Base-by-base conservation (phyloP, 2,329 filamentous ascomycete species). In the Xylaria sp. region DNA sequence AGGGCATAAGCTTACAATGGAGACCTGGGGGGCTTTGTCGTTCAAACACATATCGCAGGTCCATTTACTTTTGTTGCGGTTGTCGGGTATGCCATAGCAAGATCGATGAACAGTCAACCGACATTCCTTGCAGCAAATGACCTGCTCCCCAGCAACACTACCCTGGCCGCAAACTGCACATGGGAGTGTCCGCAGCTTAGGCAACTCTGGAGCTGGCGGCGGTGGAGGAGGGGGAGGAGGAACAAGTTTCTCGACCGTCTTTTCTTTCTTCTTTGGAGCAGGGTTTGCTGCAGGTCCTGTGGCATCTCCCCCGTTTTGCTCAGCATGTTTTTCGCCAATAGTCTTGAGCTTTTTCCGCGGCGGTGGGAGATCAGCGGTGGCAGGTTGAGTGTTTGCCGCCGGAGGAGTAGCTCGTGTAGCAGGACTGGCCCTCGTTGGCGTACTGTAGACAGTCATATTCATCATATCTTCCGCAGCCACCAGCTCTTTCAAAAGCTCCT, bases 41-140 rank as follows among this genome's bases (percentile, higher is more conserved):
- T 99, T 99, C 45, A 90, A 85, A 80, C 96, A 99, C 88, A 94
- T 97, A 80, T 98, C 96, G 79, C 96, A 99, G 48, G 91, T 88
- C 96, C 96, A 99, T 80, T 97, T 97, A 53, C 86, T 87, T 36
- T 89, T 86, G 62, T 85, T 86, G 50, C 92, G 88, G 65, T 91
- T 89, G 54, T 91, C 89, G 47, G 87, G 72, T 36, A 98, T 86
- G n/a, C 96, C 96, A 77, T 98, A 99, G 81, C 96, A 99, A 69
- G 89, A 89, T 62, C 92, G 91, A 80, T 99, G 96, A 27, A 98
- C 95, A 3, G 94, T 94, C 79, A 99, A 82, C 61, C 93, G 91
- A 79, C 96, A 99, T 76, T 97, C 93, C 57, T 89, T 88, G 79
- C 96, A 99, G 48, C 91, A 89, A 17, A 97, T 79, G 74, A 93